Evolutionary conservation across 1,139 yeast genomes (phyloP).

Genomic region (Kurtzmaniella quercitrusa): DNA sequence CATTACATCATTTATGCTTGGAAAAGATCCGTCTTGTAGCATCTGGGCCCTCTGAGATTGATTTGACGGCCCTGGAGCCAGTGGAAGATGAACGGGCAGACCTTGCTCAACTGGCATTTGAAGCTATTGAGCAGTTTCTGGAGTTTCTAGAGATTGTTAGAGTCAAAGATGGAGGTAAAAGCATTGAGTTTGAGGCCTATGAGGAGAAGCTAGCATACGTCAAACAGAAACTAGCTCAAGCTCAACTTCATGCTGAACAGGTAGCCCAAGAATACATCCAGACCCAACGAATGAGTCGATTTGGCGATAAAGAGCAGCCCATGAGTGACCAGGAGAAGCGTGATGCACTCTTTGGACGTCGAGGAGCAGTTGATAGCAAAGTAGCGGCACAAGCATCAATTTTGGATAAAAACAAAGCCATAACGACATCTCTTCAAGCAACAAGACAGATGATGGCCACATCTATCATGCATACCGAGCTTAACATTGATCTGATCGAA

Average conservation of each 20-base stretch:
- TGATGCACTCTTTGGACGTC: conserved; percentile 16
- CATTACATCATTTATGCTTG: background rate
- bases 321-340: conserved; percentile 5
- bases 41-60: background rate
- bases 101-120: background rate
- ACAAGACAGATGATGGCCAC: conserved; percentile 53
- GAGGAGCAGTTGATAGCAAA: conserved; percentile 13
- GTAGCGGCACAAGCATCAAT: conserved; percentile 29
- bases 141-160: background rate
- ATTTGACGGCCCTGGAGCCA: background rate
- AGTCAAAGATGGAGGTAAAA: background rate
- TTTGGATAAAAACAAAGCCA: conserved; percentile 46
- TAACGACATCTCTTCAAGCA: conserved; percentile 49
- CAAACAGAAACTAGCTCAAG: conserved; percentile 19
- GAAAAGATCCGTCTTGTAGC: background rate
- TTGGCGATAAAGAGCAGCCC: conserved; percentile 6
- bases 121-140: background rate
- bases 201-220: conserved; percentile 19
- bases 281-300: conserved; percentile 23
- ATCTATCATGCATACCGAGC: conserved; percentile 55
- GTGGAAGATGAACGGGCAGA: background rate
- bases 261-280: conserved; percentile 25
- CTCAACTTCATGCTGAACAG: conserved; percentile 22
- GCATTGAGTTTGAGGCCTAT: conserved; percentile 14
- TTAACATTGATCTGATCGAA: conserved; percentile 58